phyloP scores from a whole-genome alignment of 768 basidiomycete species.

The Suillus subalutaceus region DNA sequence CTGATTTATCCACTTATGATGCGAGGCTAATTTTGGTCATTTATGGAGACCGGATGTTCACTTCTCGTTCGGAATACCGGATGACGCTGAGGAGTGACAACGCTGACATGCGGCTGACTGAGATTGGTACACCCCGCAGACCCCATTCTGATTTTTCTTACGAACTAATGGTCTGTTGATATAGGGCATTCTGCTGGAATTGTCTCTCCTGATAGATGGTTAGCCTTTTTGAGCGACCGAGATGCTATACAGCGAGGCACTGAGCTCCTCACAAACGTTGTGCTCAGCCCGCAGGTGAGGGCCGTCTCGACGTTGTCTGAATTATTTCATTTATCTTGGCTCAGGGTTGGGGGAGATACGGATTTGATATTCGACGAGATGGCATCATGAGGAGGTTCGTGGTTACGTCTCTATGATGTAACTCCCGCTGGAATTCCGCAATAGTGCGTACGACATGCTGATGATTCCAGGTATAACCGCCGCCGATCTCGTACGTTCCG shows the following conservation, averaged over 20 bases:
- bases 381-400: slow-evolving; percentile 47
- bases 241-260: slow-evolving; percentile 38
- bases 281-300: slow-evolving; percentile 47
- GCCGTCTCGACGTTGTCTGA: slow-evolving; percentile 7
- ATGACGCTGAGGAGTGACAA: slow-evolving; percentile 89
- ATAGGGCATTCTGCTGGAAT: slow-evolving; percentile 45
- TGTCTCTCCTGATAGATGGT: slow-evolving; percentile 48
- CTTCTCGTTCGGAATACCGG: slow-evolving; percentile 87
- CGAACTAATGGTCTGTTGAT: neutral
- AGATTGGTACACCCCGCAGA: slow-evolving; percentile 52
- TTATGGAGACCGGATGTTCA: slow-evolving; percentile 86
- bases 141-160: neutral
- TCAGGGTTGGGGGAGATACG: slow-evolving; percentile 47
- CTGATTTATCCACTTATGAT: neutral
- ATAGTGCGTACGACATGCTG: slow-evolving; percentile 77
- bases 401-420: neutral
- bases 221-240: slow-evolving; percentile 34
- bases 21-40: neutral
- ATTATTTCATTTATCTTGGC: neutral
- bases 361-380: slow-evolving; percentile 44
- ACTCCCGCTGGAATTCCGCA: slow-evolving; percentile 7
- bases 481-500: slow-evolving; percentile 48
- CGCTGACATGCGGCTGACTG: slow-evolving; percentile 81
- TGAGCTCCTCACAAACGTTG: slow-evolving; percentile 35
- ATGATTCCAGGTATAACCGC: slow-evolving; percentile 57